Evolutionary conservation across 2,329 filamentous ascomycete genomes (phyloP).

Genomic region (Metarhizium humberi): DNA sequence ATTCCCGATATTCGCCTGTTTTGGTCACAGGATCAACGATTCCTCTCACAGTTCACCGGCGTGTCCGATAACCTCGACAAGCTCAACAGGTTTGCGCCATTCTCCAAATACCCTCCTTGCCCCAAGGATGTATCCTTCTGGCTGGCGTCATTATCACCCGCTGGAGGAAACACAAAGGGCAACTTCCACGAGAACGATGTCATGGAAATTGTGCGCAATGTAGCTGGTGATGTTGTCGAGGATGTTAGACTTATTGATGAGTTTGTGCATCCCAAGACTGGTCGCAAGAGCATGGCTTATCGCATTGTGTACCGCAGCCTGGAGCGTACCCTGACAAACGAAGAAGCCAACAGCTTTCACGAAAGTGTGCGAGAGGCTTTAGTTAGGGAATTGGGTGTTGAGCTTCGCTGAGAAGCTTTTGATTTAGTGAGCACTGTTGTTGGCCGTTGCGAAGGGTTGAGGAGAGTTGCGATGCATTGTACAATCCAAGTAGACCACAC

Average conservation of each 20-base stretch:
- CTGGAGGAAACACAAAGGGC: conserved; percentile 35
- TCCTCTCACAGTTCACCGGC: conserved; percentile 74
- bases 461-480: background rate
- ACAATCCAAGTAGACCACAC: background rate
- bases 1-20: conserved; percentile 96
- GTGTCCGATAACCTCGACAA: conserved; percentile 40
- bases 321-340: conserved; percentile 80
- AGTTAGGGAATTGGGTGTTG: conserved; percentile 64
- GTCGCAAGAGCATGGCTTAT: conserved; percentile 79
- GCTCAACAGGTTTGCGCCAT: conserved; percentile 64
- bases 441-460: no score
- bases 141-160: conserved; percentile 45
- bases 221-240: conserved; percentile 77
- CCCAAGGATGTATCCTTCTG: conserved; percentile 94
- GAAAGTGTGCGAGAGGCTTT: conserved; percentile 54
- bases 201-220: conserved; percentile 85
- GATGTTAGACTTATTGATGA: conserved; percentile 78
- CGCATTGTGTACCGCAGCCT: conserved; percentile 88
- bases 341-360: conserved; percentile 71
- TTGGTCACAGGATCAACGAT: conserved; percentile 80
- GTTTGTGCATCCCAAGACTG: conserved; percentile 81
- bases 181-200: conserved; percentile 89
- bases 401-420: conserved; percentile 29
- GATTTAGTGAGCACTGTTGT: no score
- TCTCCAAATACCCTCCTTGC: conserved; percentile 84